phyloP scores from a whole-genome alignment of 2,329 filamentous ascomycete species.

The Talaromyces funiculosus region DNA sequence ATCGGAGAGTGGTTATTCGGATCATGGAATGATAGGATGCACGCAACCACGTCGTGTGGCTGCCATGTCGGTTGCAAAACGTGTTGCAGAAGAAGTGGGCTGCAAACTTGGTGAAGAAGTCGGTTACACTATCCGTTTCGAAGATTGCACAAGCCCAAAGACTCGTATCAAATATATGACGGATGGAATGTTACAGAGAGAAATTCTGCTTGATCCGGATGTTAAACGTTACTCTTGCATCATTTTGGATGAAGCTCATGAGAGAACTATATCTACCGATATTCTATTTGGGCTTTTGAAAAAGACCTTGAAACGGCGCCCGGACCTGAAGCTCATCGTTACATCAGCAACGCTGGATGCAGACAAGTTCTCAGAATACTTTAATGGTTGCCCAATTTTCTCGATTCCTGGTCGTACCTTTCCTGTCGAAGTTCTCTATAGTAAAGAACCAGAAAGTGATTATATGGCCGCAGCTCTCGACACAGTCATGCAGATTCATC shows the following conservation, averaged over 20 bases:
- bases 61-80: conserved; percentile 94
- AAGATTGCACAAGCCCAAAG: conserved; percentile 79
- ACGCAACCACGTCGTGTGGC: conserved; percentile 96
- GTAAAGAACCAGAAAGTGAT: conserved; percentile 87
- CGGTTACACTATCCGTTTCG: conserved; percentile 95
- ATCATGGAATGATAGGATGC: conserved; percentile 85
- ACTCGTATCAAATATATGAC: conserved; percentile 99
- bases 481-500: conserved; percentile 96
- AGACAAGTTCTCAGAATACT: conserved; percentile 95
- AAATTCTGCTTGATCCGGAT: conserved; percentile 87
- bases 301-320: conserved; percentile 78
- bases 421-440: conserved; percentile 94
- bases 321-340: conserved; percentile 90
- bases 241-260: conserved; percentile 97
- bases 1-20: conserved; percentile 83
- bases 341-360: conserved; percentile 95
- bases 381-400: conserved; percentile 93
- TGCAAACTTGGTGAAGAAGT: conserved; percentile 87
- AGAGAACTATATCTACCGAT: conserved; percentile 92
- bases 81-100: conserved; percentile 92
- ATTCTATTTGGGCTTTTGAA: conserved; percentile 91
- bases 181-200: conserved; percentile 93
- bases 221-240: conserved; percentile 88
- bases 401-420: conserved; percentile 92
- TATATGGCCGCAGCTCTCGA: conserved; percentile 92